Evolutionary conservation across 768 basidiomycete species (phyloP), one percentile per base, ranked within the genome.

Genomic region (Leucogyrophana mollusca): DNA sequence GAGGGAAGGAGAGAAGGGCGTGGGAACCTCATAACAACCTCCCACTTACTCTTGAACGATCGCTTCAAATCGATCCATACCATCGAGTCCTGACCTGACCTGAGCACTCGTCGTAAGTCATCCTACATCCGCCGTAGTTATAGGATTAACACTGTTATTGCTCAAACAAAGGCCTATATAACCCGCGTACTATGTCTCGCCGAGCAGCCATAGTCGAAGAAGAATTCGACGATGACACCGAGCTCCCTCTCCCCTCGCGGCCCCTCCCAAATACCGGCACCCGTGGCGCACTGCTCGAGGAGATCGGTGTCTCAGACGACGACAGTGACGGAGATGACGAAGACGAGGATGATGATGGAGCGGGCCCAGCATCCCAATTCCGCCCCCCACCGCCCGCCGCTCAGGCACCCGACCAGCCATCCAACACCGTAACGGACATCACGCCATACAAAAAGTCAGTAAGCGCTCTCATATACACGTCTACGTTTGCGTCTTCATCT

Each of bases 181-280:
- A n/a, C n/a, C n/a, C n/a, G n/a, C n/a, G n/a, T n/a, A n/a, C n/a
- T n/a, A 90, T 90, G 87, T 81, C 85, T 52, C 85, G 85, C 55
- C 75, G 82, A 63, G 70, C 81, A 59, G 82, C 80, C 52, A 73
- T 83, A 51, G 75, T 82, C 50, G 82, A 84, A 59, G 82, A 80
- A 49, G 90, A 90, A 59, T 95, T 94, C 59, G 91, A 95, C 79
- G 94, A 96, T 71, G 93, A 95, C 59, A 91, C 90, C 10, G 93
- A 95, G 61, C 79, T 94, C 13, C 89, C 91, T 0, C 73, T 94
- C 17, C 92, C 92, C 3, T 71, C 72, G 24, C 74, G 72, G 11
- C 71, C 83, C 0, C 69, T 94, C 0, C 83, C 83, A 7, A 79
- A 83, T 54, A 77, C 80, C 4, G 85, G 87, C 46, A 48, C 76